Conservation (phyloP, 257 asterid species). For the Nicotiana otophora region DNA sequence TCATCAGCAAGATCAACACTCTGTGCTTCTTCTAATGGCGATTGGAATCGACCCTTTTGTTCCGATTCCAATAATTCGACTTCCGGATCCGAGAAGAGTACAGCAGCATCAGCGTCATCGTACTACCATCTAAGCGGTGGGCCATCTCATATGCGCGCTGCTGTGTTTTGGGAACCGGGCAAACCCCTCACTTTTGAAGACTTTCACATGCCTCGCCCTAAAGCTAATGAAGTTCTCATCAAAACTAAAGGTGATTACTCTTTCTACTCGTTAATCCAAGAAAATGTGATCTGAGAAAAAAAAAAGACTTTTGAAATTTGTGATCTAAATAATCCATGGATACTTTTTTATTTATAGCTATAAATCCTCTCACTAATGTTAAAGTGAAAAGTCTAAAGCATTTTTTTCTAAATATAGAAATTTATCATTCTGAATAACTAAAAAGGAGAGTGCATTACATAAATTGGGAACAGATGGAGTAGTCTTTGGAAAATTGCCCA, state of each 20-base stretch:
- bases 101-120: conserved; percentile 37
- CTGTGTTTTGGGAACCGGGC: conserved; percentile 81
- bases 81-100: neutral
- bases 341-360: no score
- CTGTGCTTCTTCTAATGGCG: neutral
- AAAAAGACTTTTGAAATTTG: no score
- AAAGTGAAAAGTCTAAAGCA: no score
- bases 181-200: conserved; percentile 81
- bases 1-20: neutral
- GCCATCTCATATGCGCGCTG: conserved; percentile 80
- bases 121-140: conserved; percentile 54
- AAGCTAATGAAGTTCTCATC: conserved; percentile 73
- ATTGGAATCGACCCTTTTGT: neutral
- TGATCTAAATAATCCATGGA: no score
- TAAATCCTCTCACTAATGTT: no score
- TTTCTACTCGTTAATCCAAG: neutral
- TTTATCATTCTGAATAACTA: no score
- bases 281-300: no score
- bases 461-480: no score
- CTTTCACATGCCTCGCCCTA: conserved; percentile 93
- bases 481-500: neutral
- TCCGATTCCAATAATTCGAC: neutral
- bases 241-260: conserved; percentile 69
- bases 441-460: no score
- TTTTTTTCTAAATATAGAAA: no score